A percentile compares a stretch with the other conserved stretches of the same genome.
phyloP scores from a whole-genome alignment of 2,329 filamentous ascomycete genomes.

The Trichoderma koningiopsis region DNA sequence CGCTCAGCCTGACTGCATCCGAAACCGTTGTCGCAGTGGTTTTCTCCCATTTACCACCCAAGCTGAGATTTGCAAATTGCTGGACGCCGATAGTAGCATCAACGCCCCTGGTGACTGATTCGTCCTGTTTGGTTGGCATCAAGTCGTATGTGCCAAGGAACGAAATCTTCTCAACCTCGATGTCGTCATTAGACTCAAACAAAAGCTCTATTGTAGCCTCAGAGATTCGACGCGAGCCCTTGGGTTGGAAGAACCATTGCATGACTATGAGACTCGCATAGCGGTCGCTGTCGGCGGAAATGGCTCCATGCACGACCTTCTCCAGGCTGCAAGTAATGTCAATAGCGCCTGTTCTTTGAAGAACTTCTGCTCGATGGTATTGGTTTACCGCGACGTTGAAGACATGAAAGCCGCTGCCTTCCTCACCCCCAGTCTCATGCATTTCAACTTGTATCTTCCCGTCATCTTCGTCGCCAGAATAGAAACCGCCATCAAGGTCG shows the following conservation, averaged over 20 bases:
- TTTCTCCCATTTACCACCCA: neutral
- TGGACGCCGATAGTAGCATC: no score
- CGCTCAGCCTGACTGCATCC: neutral
- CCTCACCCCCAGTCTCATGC: constrained; percentile 10
- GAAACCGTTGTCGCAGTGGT: neutral
- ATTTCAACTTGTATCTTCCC: no score
- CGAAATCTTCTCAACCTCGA: constrained; percentile 20
- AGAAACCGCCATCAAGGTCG: no score
- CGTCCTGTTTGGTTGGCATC: constrained; percentile 1
- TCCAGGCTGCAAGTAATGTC: constrained; percentile 25
- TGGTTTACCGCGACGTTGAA: constrained; percentile 24
- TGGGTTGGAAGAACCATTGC: neutral
- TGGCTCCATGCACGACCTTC: neutral
- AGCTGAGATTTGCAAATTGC: no score
- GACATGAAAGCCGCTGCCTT: constrained; percentile 26
- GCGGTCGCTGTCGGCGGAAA: constrained; percentile 26
- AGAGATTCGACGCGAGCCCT: no score
- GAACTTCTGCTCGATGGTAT: constrained; percentile 26
- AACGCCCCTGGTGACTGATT: no score
- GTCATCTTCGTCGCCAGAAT: no score
- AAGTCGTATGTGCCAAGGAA: constrained; percentile 21
- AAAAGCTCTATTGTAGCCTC: no score
- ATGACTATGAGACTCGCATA: constrained; percentile 23
- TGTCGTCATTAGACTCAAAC: no score
- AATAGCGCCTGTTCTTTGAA: constrained; percentile 26